Evolutionary conservation across 1,284 basidiomycete genomes (phyloP), one percentile per base, ranked within the genome.

Genomic region (Taiwanofungus camphoratus): DNA sequence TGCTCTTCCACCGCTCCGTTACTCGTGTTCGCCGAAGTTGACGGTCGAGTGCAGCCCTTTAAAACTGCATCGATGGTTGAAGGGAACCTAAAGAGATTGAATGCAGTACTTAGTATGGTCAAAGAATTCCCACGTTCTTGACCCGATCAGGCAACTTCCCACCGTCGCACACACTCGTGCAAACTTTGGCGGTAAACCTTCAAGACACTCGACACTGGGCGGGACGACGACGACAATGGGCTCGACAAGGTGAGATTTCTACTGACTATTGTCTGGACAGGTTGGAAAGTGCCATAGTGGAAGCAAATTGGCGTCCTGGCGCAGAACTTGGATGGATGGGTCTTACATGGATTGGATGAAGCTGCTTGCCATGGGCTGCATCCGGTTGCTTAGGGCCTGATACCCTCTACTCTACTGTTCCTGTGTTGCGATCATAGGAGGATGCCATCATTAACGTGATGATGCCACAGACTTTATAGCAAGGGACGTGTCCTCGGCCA

Each of bases 401-500:
- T n/a, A n/a, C n/a, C n/a, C n/a, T n/a, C n/a, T n/a, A n/a, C n/a
- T n/a, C n/a, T n/a, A n/a, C n/a, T n/a, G n/a, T n/a, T n/a, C n/a
- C n/a, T n/a, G n/a, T n/a, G n/a, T n/a, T n/a, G n/a, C n/a, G n/a
- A n/a, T n/a, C n/a, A n/a, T n/a, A n/a, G n/a, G n/a, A n/a, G n/a
- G n/a, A 52, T 44, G 44, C 47, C 44, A 30, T 36, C 15, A 19
- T 39, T 27, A 19, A 35, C 42, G 35, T 44, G 45, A 30, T 37
- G 37, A 37, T 32, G n/a, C 22, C 39, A 36, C 66, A 93, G 92
- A 82, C 82, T 97, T 64, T 98, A 98, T 82, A 73, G 74, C 72
- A 97, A 97, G 81, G 96, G 92, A 70, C 92, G 95, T 64, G 85
- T 99, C 65, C 79, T 97, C 65, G 92, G 93, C 58, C 91, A 96